These are phyloP conservation scores for Escovopsis sp. DNA, from an alignment of 2,329 filamentous ascomycete genomes.

Conservation along the genomic window DNA sequence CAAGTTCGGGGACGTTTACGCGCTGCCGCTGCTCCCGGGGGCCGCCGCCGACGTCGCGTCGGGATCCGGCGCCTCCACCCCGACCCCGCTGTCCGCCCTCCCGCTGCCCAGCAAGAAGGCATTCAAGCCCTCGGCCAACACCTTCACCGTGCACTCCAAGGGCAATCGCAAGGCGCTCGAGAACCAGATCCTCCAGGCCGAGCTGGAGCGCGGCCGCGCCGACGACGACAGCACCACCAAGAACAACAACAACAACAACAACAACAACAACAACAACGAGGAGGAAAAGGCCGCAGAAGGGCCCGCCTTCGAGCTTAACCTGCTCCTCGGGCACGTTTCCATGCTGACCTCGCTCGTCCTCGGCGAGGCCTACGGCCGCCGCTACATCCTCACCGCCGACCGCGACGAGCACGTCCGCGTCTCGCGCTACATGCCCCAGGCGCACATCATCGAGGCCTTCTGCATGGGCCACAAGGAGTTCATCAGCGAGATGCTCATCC, in stretches of 20 bases:
- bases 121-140: slow-evolving; percentile 37
- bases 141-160: slow-evolving; percentile 47
- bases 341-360: slow-evolving; percentile 69
- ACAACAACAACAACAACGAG: no score
- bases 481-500: slow-evolving; percentile 60
- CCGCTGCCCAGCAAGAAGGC: slow-evolving; percentile 14
- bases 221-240: not conserved
- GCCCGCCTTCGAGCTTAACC: slow-evolving; percentile 53
- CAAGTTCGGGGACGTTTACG: slow-evolving; percentile 95
- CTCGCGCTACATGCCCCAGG: slow-evolving; percentile 65
- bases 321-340: slow-evolving; percentile 86
- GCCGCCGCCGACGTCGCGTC: not conserved
- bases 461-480: slow-evolving; percentile 84
- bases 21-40: slow-evolving; percentile 48
- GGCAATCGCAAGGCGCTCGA: slow-evolving; percentile 47
- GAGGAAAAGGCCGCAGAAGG: slow-evolving; percentile 19
- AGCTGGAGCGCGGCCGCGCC: slow-evolving; percentile 16
- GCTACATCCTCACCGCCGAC: slow-evolving; percentile 41
- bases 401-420: slow-evolving; percentile 69
- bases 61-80: slow-evolving; percentile 4
- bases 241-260: no score
- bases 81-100: slow-evolving; percentile 5
- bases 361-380: slow-evolving; percentile 26
- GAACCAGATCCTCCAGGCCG: slow-evolving; percentile 38
- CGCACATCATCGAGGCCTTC: slow-evolving; percentile 77